Percentiles rank a stretch among this genome's conserved stretches.
Conservation (phyloP, 306 rosid species). For the Betula pendula region DNA sequence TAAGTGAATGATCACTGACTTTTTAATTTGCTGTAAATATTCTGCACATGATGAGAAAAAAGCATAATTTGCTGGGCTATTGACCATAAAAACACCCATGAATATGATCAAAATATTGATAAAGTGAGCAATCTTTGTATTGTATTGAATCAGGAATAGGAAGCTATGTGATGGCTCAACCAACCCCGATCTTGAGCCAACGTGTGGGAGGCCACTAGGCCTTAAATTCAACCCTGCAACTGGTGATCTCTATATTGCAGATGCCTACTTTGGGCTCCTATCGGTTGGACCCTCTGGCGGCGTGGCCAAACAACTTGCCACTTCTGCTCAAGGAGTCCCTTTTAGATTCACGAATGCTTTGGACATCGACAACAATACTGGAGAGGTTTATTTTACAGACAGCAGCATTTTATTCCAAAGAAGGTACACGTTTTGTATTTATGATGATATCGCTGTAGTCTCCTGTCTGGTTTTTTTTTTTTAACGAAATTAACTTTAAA, state of each 20-base stretch:
- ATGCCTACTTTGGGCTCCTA: constrained; percentile 60
- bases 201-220: constrained; percentile 38
- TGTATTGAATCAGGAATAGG: constrained; percentile 31
- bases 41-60: no score
- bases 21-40: no score
- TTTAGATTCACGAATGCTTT: constrained; percentile 51
- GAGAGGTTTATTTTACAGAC: constrained; percentile 56
- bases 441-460: no score
- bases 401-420: constrained; percentile 56
- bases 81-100: no score
- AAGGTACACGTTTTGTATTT: constrained; percentile 30
- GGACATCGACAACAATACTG: constrained; percentile 48
- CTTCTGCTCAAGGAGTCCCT: constrained; percentile 47
- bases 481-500: no score
- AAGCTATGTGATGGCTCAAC: constrained; percentile 45
- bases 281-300: constrained; percentile 43
- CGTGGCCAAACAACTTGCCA: constrained; percentile 35
- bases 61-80: no score
- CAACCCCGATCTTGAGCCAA: constrained; percentile 28
- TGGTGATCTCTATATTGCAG: constrained; percentile 44
- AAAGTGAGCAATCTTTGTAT: neutral
- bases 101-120: no score
- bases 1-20: no score
- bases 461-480: no score
- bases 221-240: constrained; percentile 25